Evolutionary conservation across 345 rosid species (phyloP), one percentile per base, ranked within the genome.

Genomic region (Cardamine chenopodiifolia): DNA sequence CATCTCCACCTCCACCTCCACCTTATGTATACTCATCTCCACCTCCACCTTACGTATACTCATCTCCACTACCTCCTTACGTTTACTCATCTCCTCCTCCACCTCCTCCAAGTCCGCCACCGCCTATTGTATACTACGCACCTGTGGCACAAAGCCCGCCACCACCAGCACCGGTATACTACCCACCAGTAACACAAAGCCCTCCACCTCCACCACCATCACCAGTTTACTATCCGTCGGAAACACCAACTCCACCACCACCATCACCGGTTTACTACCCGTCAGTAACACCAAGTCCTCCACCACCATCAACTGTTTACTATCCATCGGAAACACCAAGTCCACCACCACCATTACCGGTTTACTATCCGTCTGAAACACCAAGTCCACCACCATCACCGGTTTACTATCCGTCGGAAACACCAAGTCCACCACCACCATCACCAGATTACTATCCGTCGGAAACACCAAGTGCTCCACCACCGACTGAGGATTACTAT

Each of bases 1-100:
- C 77, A 8, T 29, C 77, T 4, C 67, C 76, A 53, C 78, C 78
- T 0, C 72, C 71, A 4, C 71, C 77, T 5, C 39, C 39, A 0
- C 77, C 70, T 8, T 59, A 75, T 48, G 64, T 76, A 20, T 82
- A 76, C 59, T 75, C 81, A 59, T 82, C 86, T 8, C 74, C 84
- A 9, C 0, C 79, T 0, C 77, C 86, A 1, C 78, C 86, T 4
- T 50, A 47, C 14, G 67, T 23, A 37, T 62, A 19, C 75, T 72
- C 78, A 55, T 60, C 68, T 66, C 60, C 37, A 2, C 81, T 68
- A 0, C 69, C 84, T 0, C 82, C 84, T 1, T 67, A 77, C 42
- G 66, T 57, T 48, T 66, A 81, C 64, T 42, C 77, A 50, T 37
- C 80, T 48, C 77, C 86, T 4, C 86, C 87, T 4, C 83, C 86